Evolutionary conservation across 2,329 filamentous ascomycete genomes (phyloP).

Genomic region (Bipolaris victoriae): DNA sequence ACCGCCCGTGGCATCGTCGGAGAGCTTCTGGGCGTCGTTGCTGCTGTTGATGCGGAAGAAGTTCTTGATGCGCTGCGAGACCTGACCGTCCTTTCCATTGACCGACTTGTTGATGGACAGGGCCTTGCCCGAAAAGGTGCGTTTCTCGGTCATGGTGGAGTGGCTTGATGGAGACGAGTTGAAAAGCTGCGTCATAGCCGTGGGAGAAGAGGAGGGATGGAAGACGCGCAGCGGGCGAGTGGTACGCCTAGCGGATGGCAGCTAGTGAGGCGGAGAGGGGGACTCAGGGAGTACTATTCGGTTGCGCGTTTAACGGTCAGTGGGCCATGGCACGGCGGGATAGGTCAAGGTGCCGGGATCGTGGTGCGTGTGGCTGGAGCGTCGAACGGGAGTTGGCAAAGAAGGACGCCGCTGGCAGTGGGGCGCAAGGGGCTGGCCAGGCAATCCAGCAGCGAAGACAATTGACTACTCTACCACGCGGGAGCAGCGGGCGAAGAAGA

Average conservation of each 20-base stretch:
- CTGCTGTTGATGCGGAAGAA: conserved; percentile 71
- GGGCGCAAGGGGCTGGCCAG: conserved; percentile 10
- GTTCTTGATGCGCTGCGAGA: conserved; percentile 70
- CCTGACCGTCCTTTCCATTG: conserved; percentile 59
- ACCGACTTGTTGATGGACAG: conserved; percentile 55
- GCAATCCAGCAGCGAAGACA: conserved; percentile 3
- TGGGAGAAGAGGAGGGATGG: conserved; percentile 7
- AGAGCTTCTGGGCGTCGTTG: conserved; percentile 51
- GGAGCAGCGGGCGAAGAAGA: not conserved
- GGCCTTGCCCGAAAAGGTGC: conserved; percentile 56
- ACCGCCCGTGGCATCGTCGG: conserved; percentile 44
- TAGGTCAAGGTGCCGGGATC: conserved; percentile 11
- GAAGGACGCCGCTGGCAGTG: conserved; percentile 31
- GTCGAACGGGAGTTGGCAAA: conserved; percentile 27
- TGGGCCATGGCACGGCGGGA: conserved; percentile 42
- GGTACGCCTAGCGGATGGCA: not conserved
- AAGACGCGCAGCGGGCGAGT: conserved; percentile 6
- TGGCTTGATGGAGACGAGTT: conserved; percentile 47
- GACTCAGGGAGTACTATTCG: conserved; percentile 18
- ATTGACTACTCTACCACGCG: conserved; percentile 9
- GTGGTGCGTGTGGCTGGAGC: conserved; percentile 32
- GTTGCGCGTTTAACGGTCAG: conserved; percentile 36
- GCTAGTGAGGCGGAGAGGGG: conserved; percentile 9
- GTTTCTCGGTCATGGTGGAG: conserved; percentile 53
- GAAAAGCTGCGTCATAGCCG: conserved; percentile 53